Conservation (phyloP, 164 flowering plant species). For the Berberis vulgaris region DNA sequence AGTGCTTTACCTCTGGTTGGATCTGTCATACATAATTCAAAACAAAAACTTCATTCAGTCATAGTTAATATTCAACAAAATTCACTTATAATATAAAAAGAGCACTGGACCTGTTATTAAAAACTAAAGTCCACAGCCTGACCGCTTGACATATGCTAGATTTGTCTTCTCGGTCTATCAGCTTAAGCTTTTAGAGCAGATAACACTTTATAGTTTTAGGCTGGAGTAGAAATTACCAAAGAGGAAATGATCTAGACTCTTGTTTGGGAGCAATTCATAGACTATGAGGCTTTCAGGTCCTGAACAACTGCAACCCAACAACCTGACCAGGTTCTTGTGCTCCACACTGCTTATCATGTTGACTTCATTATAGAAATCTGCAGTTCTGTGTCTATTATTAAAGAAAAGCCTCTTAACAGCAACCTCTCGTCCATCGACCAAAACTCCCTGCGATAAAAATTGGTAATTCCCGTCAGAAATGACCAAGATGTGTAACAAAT, state of each 20-base stretch:
- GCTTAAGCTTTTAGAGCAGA: too few species aligned
- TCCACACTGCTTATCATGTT: conserved; percentile 43
- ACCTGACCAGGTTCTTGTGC: conserved; percentile 56
- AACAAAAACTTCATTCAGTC: not conserved
- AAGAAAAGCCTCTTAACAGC: conserved; percentile 49
- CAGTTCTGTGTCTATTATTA: conserved; percentile 20
- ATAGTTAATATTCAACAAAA: too few species aligned
- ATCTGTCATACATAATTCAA: conserved; percentile 32
- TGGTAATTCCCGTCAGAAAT: not conserved
- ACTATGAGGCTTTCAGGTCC: conserved; percentile 40
- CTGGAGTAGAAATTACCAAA: conserved; percentile 32
- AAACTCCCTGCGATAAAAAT: conserved; percentile 33
- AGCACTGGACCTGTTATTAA: too few species aligned
- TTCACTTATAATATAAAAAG: too few species aligned
- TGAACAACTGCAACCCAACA: conserved; percentile 51
- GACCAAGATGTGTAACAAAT: too few species aligned
- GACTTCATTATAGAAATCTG: conserved; percentile 45
- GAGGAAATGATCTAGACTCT: conserved; percentile 44
- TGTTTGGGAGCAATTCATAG: conserved; percentile 51
- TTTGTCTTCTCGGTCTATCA: too few species aligned
- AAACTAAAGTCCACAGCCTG: too few species aligned
- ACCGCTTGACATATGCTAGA: too few species aligned
- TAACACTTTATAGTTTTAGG: not conserved
- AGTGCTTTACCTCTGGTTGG: conserved; percentile 42
- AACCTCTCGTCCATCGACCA: conserved; percentile 60